These are phyloP conservation scores for Diaporthe eres DNA, from an alignment of 2,329 filamentous ascomycete genomes.

Conservation along the genomic window DNA sequence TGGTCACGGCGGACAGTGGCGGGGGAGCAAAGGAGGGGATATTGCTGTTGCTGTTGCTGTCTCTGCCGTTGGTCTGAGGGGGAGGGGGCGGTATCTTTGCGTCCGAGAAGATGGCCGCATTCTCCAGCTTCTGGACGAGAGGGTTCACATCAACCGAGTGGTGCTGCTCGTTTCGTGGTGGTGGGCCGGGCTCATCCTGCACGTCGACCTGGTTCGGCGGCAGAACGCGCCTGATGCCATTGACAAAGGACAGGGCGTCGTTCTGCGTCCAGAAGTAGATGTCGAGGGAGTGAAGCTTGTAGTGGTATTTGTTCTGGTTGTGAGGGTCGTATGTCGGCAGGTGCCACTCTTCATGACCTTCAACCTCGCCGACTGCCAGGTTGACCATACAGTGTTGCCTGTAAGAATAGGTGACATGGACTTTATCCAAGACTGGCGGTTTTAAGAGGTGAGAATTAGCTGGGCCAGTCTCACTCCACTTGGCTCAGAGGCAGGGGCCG, in stretches of 20 bases:
- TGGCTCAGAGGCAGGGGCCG: constrained; percentile 35
- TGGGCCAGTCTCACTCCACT: constrained; percentile 5
- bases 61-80: constrained; percentile 33
- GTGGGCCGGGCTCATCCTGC: constrained; percentile 73
- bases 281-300: constrained; percentile 81
- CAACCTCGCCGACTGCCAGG: constrained; percentile 70
- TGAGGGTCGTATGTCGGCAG: constrained; percentile 79
- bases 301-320: constrained; percentile 85
- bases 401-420: constrained; percentile 78
- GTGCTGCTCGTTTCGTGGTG: constrained; percentile 54
- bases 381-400: constrained; percentile 81
- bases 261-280: constrained; percentile 85
- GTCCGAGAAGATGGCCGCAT: constrained; percentile 77
- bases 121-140: constrained; percentile 81
- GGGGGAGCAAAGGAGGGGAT: constrained; percentile 57
- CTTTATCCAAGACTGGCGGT: constrained; percentile 73
- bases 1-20: constrained; percentile 54
- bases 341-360: constrained; percentile 77
- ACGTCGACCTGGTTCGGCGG: constrained; percentile 73
- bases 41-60: constrained; percentile 43
- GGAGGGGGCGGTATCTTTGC: constrained; percentile 56
- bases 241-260: constrained; percentile 79
- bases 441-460: constrained; percentile 42
- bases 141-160: constrained; percentile 69
- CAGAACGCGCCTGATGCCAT: constrained; percentile 75